Conservation (phyloP, 352 stramenopile species). For the Phytopythium chamaehyphon region DNA sequence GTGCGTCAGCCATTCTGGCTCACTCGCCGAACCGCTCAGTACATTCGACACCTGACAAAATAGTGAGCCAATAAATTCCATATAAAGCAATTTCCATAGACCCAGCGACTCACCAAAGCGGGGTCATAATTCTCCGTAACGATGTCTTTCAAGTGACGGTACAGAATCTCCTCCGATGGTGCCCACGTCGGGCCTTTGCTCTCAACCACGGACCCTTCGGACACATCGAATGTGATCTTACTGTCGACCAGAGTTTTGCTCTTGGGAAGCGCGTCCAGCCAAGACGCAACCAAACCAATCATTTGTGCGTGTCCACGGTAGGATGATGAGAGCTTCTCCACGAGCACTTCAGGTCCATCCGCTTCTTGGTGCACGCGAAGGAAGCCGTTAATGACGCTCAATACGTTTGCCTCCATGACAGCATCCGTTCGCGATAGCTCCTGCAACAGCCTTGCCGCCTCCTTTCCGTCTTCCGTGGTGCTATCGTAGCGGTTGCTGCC, state of each 20-base stretch:
- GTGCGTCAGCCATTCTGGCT: slow-evolving; percentile 79
- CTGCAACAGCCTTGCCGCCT: slow-evolving; percentile 63
- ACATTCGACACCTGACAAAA: slow-evolving; percentile 68
- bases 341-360: slow-evolving; percentile 80
- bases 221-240: slow-evolving; percentile 73
- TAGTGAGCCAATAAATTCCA: not conserved
- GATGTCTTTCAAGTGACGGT: slow-evolving; percentile 68
- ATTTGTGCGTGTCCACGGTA: slow-evolving; percentile 86
- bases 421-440: slow-evolving; percentile 66
- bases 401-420: slow-evolving; percentile 82
- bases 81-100: not conserved
- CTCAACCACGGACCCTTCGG: slow-evolving; percentile 54
- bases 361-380: slow-evolving; percentile 70
- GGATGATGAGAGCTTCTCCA: slow-evolving; percentile 83
- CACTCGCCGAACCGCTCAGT: slow-evolving; percentile 63
- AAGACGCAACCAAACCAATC: slow-evolving; percentile 80
- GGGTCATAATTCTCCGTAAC: slow-evolving; percentile 83
- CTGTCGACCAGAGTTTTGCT: slow-evolving; percentile 60
- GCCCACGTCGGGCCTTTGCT: slow-evolving; percentile 75
- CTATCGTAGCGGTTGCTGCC: slow-evolving; percentile 5
- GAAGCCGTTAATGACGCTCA: slow-evolving; percentile 83
- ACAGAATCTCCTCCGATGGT: slow-evolving; percentile 72
- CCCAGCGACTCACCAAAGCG: slow-evolving; percentile 37
- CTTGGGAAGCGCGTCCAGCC: slow-evolving; percentile 64
- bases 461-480: slow-evolving; percentile 59